Percentiles rank a stretch among this genome's conserved stretches.
Evolutionary conservation across 1,139 yeast genomes (phyloP).

Genomic region (Pichia norvegensis): DNA sequence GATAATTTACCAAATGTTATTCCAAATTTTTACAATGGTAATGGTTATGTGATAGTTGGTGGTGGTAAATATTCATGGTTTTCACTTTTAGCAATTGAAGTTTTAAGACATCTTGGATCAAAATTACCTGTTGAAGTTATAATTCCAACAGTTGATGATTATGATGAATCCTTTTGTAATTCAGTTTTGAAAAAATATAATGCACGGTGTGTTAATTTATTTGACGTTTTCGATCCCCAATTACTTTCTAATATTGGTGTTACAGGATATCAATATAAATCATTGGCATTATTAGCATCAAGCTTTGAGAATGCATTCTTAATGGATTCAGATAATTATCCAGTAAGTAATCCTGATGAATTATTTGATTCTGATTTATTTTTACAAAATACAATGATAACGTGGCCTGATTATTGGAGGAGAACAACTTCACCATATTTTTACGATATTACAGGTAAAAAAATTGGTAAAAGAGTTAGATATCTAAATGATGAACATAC

Average conservation of each 20-base stretch:
- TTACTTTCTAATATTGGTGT: constrained; percentile 25
- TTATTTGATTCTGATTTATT: constrained; percentile 37
- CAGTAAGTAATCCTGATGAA: constrained; percentile 43
- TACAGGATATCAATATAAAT: constrained; percentile 49
- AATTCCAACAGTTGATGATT: constrained; percentile 37
- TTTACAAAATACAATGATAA: constrained; percentile 26
- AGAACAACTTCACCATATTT: constrained; percentile 52
- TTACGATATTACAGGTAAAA: constrained; percentile 44
- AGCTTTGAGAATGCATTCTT: constrained; percentile 44
- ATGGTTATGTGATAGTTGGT: constrained; percentile 74
- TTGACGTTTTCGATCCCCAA: constrained; percentile 30
- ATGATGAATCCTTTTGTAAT: constrained; percentile 39
- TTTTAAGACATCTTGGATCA: constrained; percentile 55
- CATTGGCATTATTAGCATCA: constrained; percentile 44
- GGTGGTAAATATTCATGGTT: constrained; percentile 74
- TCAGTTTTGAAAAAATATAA: constrained; percentile 36
- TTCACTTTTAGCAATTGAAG: constrained; percentile 54
- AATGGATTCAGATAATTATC: constrained; percentile 48
- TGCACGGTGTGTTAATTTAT: constrained; percentile 38
- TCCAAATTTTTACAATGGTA: constrained; percentile 41
- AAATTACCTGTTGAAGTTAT: constrained; percentile 67
- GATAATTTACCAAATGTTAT: constrained; percentile 17
- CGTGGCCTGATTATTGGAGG: constrained; percentile 69
- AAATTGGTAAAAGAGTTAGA: constrained; percentile 23
- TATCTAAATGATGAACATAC: constrained; percentile 26